A percentile compares a stretch with the other conserved stretches of the same genome.
phyloP scores from a whole-genome alignment of 2,329 filamentous ascomycete genomes.

The Lecanosticta acicola region DNA sequence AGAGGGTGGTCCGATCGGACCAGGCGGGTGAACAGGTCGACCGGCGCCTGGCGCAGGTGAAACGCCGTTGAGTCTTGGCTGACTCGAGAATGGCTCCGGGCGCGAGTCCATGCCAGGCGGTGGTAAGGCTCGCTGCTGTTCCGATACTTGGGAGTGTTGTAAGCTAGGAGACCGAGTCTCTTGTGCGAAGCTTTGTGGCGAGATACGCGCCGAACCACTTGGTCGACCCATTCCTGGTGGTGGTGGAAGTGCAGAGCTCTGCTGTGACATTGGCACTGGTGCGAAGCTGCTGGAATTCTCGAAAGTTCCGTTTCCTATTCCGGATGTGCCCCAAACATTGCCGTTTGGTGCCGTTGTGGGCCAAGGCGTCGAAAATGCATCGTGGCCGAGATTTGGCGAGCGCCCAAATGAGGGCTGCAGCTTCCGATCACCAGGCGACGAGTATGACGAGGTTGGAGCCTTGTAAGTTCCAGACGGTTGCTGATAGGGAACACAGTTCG shows the following conservation, averaged over 20 bases:
- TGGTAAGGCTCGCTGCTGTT: slow-evolving; percentile 26
- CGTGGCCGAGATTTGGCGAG: slow-evolving; percentile 25
- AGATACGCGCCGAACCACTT: slow-evolving; percentile 28
- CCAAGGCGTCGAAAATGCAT: slow-evolving; percentile 27
- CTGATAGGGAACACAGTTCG: slow-evolving; percentile 21
- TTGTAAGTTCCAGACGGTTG: slow-evolving; percentile 21
- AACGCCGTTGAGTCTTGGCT: slow-evolving; percentile 26
- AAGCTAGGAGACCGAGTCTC: slow-evolving; percentile 25
- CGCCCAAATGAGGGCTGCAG: slow-evolving; percentile 30
- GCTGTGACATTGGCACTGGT: slow-evolving; percentile 27
- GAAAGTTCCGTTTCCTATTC: slow-evolving; percentile 74
- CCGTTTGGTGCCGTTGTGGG: slow-evolving; percentile 40
- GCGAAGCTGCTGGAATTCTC: slow-evolving; percentile 36
- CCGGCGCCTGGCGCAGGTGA: slow-evolving; percentile 28
- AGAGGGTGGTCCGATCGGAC: slow-evolving; percentile 34
- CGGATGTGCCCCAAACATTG: slow-evolving; percentile 70
- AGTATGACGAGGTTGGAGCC: slow-evolving; percentile 39
- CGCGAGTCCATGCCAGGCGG: slow-evolving; percentile 27
- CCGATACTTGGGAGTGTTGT: slow-evolving; percentile 20
- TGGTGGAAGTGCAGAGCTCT: slow-evolving; percentile 26
- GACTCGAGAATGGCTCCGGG: slow-evolving; percentile 22
- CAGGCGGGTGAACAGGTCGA: slow-evolving; percentile 29
- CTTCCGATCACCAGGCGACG: slow-evolving; percentile 34
- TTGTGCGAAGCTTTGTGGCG: slow-evolving; percentile 27
- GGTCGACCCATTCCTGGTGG: slow-evolving; percentile 31